Conservation (phyloP, 2,329 filamentous ascomycete species). For the Talaromyces sp. region DNA sequence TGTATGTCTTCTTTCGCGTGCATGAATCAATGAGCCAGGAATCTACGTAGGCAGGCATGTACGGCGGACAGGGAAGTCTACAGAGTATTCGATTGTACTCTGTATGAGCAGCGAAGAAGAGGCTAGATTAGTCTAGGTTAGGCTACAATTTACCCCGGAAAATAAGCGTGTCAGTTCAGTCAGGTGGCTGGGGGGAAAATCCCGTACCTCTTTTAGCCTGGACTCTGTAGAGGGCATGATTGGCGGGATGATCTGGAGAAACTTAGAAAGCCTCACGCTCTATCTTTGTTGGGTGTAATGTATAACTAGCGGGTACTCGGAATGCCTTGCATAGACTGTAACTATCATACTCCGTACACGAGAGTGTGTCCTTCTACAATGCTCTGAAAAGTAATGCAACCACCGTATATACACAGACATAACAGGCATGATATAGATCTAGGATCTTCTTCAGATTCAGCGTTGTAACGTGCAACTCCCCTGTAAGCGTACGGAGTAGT, state of each 20-base stretch:
- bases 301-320: background rate
- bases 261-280: background rate
- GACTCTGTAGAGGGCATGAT: background rate
- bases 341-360: background rate
- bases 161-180: background rate
- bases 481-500: background rate
- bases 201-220: background rate
- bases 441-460: background rate
- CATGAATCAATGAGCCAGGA: background rate
- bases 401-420: background rate
- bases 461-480: background rate
- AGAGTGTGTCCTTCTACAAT: background rate
- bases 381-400: background rate
- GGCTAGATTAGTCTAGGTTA: background rate
- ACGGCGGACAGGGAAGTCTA: background rate
- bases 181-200: slow-evolving; percentile 9
- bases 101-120: background rate
- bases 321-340: background rate
- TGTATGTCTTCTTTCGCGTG: background rate
- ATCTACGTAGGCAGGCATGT: background rate
- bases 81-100: background rate
- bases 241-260: slow-evolving; percentile 1
- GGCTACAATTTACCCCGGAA: slow-evolving; percentile 4
- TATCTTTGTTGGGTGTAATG: background rate
- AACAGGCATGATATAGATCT: background rate